A percentile compares a stretch with the other conserved stretches of the same genome.
Conservation (phyloP, 805 yeast genomes). For the Nakazawaea wyomingensis region DNA sequence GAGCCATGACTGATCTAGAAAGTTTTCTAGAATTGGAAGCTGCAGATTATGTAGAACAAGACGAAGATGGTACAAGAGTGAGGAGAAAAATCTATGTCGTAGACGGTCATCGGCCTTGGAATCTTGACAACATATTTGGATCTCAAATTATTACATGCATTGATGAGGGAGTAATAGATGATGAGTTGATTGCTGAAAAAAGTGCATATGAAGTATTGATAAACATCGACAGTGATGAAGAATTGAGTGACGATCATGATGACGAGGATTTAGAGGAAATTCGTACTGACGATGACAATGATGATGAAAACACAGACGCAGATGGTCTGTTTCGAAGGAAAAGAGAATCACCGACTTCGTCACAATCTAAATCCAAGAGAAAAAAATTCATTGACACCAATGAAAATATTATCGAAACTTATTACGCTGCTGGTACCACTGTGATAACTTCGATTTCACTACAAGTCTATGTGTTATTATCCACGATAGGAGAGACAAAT, state of each 20-base stretch:
- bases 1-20: constrained; percentile 85
- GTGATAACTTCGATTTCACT: constrained; percentile 70
- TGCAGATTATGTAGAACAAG: constrained; percentile 40
- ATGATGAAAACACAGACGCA: constrained; percentile 23
- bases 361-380: constrained; percentile 33
- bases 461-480: constrained; percentile 72
- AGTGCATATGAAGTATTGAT: constrained; percentile 56
- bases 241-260: constrained; percentile 31
- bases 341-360: constrained; percentile 24
- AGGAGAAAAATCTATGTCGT: constrained; percentile 67
- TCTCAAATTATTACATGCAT: constrained; percentile 71
- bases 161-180: constrained; percentile 78
- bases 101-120: constrained; percentile 97
- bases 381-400: constrained; percentile 35
- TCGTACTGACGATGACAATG: constrained; percentile 26
- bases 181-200: constrained; percentile 49
- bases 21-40: constrained; percentile 61
- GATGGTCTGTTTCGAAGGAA: constrained; percentile 27
- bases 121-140: constrained; percentile 86
- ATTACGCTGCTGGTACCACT: constrained; percentile 82
- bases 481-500: constrained; percentile 79
- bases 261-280: constrained; percentile 30
- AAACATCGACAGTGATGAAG: constrained; percentile 31
- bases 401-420: constrained; percentile 60
- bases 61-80: constrained; percentile 23